Conservation (phyloP, 1,139 yeast genomes). For the Kazachstania sp. region DNA sequence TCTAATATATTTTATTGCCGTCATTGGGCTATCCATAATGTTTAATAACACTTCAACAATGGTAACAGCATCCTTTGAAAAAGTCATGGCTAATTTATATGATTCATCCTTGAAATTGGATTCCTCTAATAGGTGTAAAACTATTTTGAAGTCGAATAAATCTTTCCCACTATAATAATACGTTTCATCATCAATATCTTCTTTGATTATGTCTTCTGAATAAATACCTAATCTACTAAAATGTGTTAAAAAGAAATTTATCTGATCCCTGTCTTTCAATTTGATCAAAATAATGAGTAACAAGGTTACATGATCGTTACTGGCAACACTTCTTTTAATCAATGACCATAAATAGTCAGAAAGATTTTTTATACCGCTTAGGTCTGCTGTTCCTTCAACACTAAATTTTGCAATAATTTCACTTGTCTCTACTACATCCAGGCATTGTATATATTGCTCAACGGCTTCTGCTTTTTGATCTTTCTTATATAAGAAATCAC, state of each 20-base stretch:
- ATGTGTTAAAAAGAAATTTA: constrained; percentile 50
- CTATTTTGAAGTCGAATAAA: constrained; percentile 57
- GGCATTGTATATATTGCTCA: constrained; percentile 52
- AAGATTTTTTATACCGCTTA: constrained; percentile 35
- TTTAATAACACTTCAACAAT: constrained; percentile 72
- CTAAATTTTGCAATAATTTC: constrained; percentile 75
- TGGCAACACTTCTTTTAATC: constrained; percentile 46
- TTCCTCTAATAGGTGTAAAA: constrained; percentile 68
- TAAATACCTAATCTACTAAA: constrained; percentile 34
- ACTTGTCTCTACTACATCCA: constrained; percentile 53
- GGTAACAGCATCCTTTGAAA: constrained; percentile 59
- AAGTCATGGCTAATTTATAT: constrained; percentile 55
- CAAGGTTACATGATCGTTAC: constrained; percentile 73
- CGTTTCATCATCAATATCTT: constrained; percentile 26
- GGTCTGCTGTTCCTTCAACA: constrained; percentile 55
- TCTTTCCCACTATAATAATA: constrained; percentile 26
- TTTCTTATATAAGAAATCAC: constrained; percentile 59
- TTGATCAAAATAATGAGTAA: constrained; percentile 79
- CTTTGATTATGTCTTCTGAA: constrained; percentile 30
- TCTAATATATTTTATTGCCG: constrained; percentile 59
- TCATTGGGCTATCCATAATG: constrained; percentile 54
- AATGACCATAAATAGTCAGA: constrained; percentile 58
- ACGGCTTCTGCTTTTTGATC: constrained; percentile 64
- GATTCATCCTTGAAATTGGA: constrained; percentile 67
- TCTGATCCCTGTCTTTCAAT: constrained; percentile 50